Percentiles rank a stretch among this genome's conserved stretches.
Evolutionary conservation across 768 basidiomycete genomes (phyloP).

Genomic region (Tulasnella sp.): DNA sequence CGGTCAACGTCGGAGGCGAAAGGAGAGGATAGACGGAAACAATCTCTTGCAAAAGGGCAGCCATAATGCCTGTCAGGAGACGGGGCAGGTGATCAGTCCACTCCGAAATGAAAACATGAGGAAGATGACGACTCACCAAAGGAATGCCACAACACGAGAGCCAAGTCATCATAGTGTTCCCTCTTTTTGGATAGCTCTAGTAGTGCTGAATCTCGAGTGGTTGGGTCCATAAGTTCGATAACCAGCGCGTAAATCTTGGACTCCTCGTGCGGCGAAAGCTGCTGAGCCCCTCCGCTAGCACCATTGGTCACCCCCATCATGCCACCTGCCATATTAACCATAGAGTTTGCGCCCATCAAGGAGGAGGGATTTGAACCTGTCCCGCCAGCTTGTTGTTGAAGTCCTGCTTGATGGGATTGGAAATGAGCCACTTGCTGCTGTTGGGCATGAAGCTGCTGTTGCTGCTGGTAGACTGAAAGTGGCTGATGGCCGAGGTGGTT

Average conservation of each 20-base stretch:
- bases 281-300: slow-evolving; percentile 6
- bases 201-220: slow-evolving; percentile 79
- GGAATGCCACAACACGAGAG: slow-evolving; percentile 95
- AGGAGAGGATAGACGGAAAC: slow-evolving; percentile 96
- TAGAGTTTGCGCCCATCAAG: neutral
- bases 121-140: slow-evolving; percentile 56
- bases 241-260: slow-evolving; percentile 86
- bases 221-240: slow-evolving; percentile 74
- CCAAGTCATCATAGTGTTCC: slow-evolving; percentile 97
- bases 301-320: slow-evolving; percentile 14
- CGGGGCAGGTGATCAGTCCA: neutral
- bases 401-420: slow-evolving; percentile 4
- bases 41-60: slow-evolving; percentile 92
- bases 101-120: neutral
- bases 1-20: slow-evolving; percentile 90
- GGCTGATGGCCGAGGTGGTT: slow-evolving; percentile 7
- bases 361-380: neutral
- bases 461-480: slow-evolving; percentile 6
- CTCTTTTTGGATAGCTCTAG: slow-evolving; percentile 97
- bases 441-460: slow-evolving; percentile 11
- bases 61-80: slow-evolving; percentile 75
- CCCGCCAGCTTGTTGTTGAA: neutral
- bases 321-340: slow-evolving; percentile 9
- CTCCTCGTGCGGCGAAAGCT: slow-evolving; percentile 40
- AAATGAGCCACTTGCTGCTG: slow-evolving; percentile 10